Evolutionary conservation across 768 basidiomycete species (phyloP).

Genomic region (Atractiella rhizophila): DNA sequence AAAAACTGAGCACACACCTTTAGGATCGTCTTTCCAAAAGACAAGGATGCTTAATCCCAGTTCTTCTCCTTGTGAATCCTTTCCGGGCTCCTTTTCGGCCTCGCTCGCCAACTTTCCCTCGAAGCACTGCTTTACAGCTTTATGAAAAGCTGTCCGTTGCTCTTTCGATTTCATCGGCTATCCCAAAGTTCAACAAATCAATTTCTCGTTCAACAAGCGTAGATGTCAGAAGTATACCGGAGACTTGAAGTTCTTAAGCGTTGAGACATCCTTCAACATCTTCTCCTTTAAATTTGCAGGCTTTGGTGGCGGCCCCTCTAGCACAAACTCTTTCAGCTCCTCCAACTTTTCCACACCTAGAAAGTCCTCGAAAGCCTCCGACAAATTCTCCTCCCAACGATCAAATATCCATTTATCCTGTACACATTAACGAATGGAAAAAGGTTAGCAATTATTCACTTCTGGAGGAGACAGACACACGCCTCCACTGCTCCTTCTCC

Average conservation of each 20-base stretch:
- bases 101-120: constrained; percentile 60
- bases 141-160: constrained; percentile 56
- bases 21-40: too few species aligned
- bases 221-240: constrained; percentile 17
- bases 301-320: constrained; percentile 1
- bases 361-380: neutral
- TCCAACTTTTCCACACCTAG: constrained; percentile 25
- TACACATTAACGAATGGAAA: neutral
- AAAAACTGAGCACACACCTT: too few species aligned
- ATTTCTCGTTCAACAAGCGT: neutral
- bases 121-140: constrained; percentile 54
- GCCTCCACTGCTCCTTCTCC: too few species aligned
- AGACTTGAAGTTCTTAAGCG: constrained; percentile 30
- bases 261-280: constrained; percentile 7
- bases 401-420: neutral
- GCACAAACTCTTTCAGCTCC: constrained; percentile 24
- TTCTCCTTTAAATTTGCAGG: neutral
- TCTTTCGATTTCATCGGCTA: constrained; percentile 66
- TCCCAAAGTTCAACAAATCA: neutral
- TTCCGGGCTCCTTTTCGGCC: constrained; percentile 25
- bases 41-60: neutral
- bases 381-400: constrained; percentile 2
- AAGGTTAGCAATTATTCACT: neutral
- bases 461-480: too few species aligned
- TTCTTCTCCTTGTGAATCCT: constrained; percentile 35